These are phyloP conservation scores for Podaxis pistillaris DNA, from an alignment of 768 basidiomycete genomes.

Conservation along the genomic window DNA sequence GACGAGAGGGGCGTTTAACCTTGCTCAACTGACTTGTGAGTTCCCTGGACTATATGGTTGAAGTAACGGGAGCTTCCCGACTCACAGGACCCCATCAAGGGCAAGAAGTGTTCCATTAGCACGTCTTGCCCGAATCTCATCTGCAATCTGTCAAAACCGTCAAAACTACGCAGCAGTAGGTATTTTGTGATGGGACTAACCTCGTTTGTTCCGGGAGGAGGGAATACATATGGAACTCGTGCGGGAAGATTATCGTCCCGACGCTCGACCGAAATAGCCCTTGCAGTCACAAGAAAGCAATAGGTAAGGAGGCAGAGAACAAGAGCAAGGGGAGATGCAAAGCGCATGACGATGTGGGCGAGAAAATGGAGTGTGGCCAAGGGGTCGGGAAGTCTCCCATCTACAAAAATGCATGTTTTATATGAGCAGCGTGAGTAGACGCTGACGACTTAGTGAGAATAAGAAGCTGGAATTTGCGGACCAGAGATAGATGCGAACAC, in stretches of 20 bases:
- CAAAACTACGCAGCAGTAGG: background rate
- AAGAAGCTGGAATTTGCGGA: background rate
- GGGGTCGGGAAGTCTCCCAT: background rate
- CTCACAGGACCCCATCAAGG: conserved; percentile 38
- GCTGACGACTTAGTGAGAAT: background rate
- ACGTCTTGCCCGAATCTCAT: conserved; percentile 33
- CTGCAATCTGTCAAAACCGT: conserved; percentile 30
- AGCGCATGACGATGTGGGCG: background rate
- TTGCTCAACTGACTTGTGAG: background rate
- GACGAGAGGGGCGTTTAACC: conserved; percentile 31
- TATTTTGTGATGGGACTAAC: conserved; percentile 15
- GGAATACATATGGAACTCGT: conserved; percentile 42
- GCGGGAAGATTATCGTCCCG: conserved; percentile 39
- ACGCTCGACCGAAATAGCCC: conserved; percentile 7
- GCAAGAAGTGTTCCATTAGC: conserved; percentile 33
- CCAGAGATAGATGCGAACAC: conserved; percentile 1
- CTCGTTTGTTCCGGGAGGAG: conserved; percentile 31
- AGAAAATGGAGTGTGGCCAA: background rate
- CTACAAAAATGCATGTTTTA: background rate
- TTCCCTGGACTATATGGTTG: background rate
- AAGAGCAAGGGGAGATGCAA: background rate
- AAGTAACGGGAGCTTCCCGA: background rate
- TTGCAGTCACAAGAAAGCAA: background rate
- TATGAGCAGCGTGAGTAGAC: conserved; percentile 10
- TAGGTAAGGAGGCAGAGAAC: background rate